A percentile compares a stretch with the other conserved stretches of the same genome.
Evolutionary conservation across 2,329 filamentous ascomycete genomes (phyloP).

Genomic region (Coniochaeta sp.): DNA sequence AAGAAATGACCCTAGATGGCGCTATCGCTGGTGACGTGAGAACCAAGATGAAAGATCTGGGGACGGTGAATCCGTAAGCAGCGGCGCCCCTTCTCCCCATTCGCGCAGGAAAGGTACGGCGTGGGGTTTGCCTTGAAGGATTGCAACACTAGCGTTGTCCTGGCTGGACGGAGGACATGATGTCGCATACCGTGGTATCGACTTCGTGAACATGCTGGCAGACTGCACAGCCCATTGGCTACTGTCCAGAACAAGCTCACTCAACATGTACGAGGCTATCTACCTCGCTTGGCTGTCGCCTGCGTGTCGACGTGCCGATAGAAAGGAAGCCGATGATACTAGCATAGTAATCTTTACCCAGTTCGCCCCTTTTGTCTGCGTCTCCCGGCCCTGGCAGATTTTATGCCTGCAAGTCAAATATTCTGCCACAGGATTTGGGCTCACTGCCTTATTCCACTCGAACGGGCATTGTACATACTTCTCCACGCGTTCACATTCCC

Average conservation of each 20-base stretch:
- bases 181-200: neutral
- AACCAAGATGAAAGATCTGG: neutral
- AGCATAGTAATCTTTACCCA: neutral
- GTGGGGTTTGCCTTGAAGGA: neutral
- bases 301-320: neutral
- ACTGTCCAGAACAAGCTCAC: neutral
- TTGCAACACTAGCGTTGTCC: neutral
- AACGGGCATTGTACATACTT: no score
- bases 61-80: neutral
- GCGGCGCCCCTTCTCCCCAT: no score
- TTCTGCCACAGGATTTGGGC: neutral
- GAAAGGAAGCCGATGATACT: neutral
- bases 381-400: neutral
- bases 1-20: neutral
- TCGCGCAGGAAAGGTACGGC: neutral
- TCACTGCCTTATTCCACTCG: no score
- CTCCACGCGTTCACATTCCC: no score
- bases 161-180: no score
- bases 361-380: neutral
- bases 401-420: neutral
- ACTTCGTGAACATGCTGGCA: neutral
- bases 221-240: neutral
- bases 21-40: neutral
- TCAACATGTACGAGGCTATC: neutral
- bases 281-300: neutral